phyloP scores from a whole-genome alignment of 129 eudicot genomes.

The Flaveria trinervia region DNA sequence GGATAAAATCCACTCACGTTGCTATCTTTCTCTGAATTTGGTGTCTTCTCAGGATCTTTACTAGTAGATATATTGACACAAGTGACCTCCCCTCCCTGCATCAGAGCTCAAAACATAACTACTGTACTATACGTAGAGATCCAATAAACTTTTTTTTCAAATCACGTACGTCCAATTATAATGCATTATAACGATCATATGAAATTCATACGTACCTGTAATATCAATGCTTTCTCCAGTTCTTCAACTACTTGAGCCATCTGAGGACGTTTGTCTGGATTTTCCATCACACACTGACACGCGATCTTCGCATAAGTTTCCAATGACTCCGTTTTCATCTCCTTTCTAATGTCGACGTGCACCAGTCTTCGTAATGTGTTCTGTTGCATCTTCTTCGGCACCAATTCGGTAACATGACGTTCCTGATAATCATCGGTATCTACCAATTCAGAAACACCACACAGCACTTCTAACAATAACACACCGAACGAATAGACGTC shows the following conservation, averaged over 20 bases:
- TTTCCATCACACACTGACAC: conserved; percentile 21
- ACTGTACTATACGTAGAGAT: too few species aligned
- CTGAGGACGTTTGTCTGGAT: conserved; percentile 32
- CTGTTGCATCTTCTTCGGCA: conserved; percentile 38
- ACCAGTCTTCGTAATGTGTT: conserved; percentile 24
- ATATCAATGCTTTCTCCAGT: conserved; percentile 38
- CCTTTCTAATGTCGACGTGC: conserved; percentile 28
- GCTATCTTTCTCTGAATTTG: too few species aligned
- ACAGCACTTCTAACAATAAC: conserved; percentile 32
- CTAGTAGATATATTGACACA: too few species aligned
- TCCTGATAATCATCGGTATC: conserved; percentile 43
- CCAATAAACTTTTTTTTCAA: too few species aligned
- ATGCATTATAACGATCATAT: not conserved
- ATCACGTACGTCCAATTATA: not conserved
- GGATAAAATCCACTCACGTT: too few species aligned
- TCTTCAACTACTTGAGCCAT: conserved; percentile 32
- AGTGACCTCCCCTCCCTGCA: too few species aligned
- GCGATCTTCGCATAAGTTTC: conserved; percentile 34
- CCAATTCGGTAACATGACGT: conserved; percentile 41
- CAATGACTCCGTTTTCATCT: conserved; percentile 31
- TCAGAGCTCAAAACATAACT: too few species aligned
- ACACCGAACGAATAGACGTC: conserved; percentile 40
- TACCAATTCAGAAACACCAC: conserved; percentile 34
- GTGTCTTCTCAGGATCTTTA: too few species aligned
- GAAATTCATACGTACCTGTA: conserved; percentile 18